Evolutionary conservation across 441 rosid genomes (phyloP).

Genomic region (Erysimum cheiri): DNA sequence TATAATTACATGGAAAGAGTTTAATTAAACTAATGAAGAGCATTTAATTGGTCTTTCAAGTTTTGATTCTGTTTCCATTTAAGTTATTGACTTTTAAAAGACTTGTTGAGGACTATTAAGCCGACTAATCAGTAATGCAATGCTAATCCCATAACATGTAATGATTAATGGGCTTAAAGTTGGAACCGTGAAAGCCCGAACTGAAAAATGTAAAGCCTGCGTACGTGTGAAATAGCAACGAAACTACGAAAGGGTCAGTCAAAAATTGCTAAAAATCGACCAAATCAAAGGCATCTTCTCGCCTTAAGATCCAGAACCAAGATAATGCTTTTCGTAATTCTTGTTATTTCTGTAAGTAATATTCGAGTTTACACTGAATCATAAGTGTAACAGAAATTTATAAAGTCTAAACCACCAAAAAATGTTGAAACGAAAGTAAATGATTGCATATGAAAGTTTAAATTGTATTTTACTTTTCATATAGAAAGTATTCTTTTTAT

Average conservation of each 20-base stretch:
- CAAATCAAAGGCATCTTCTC: background rate
- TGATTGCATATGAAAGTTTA: background rate
- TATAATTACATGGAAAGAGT: conserved; percentile 11
- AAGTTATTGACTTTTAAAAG: conserved; percentile 13
- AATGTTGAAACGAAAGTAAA: conserved; percentile 5
- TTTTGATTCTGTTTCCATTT: conserved; percentile 2
- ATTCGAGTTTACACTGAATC: background rate
- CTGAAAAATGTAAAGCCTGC: background rate
- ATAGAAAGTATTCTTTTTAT: background rate
- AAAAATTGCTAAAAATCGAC: background rate
- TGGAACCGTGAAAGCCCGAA: background rate
- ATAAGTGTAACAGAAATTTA: background rate
- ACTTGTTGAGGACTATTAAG: background rate
- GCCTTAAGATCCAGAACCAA: background rate
- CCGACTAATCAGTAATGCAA: conserved; percentile 6
- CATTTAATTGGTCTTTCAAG: background rate
- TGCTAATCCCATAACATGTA: background rate
- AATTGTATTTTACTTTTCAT: background rate
- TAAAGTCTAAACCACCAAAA: background rate
- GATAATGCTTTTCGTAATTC: background rate
- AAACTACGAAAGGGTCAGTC: background rate
- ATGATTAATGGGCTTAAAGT: conserved; percentile 21
- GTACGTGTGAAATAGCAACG: background rate
- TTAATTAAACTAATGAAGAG: conserved; percentile 2
- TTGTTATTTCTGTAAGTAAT: background rate